Evolutionary conservation across 129 eudicot species (phyloP).

Genomic region (Artemisia argyi): DNA sequence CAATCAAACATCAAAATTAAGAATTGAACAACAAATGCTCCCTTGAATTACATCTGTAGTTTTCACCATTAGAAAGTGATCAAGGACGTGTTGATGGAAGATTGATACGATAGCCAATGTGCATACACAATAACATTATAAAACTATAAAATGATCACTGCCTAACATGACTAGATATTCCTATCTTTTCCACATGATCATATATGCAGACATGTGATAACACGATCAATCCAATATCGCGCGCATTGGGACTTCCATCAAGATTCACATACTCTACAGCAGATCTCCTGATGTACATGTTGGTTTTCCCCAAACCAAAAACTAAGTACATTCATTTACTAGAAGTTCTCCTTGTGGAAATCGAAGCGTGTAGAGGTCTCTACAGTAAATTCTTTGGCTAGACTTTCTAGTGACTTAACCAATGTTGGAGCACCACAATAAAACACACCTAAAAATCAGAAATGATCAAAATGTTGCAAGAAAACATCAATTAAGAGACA

Average conservation of each 20-base stretch:
- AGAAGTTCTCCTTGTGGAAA: conserved; percentile 97
- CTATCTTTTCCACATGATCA: neutral
- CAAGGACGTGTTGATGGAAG: conserved; percentile 6
- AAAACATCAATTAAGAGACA: conserved; percentile 9
- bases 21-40: too few species aligned
- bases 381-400: conserved; percentile 61
- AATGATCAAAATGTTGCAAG: neutral
- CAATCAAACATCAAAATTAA: too few species aligned
- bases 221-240: conserved; percentile 14
- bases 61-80: conserved; percentile 2
- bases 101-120: conserved; percentile 1
- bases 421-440: conserved; percentile 80
- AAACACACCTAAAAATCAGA: conserved; percentile 70
- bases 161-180: conserved; percentile 24
- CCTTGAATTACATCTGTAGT: neutral
- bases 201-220: conserved; percentile 14
- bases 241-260: conserved; percentile 30
- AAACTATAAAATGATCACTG: conserved; percentile 3
- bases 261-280: conserved; percentile 19
- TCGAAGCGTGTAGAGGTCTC: conserved; percentile 69
- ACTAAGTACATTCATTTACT: conserved; percentile 12
- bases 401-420: conserved; percentile 53
- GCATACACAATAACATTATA: conserved; percentile 20
- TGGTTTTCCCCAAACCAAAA: conserved; percentile 14
- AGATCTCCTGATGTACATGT: conserved; percentile 20